Evolutionary conservation across 2,329 filamentous ascomycete genomes (phyloP), one percentile per base, ranked within the genome.

Genomic region (Penicillium sp.): DNA sequence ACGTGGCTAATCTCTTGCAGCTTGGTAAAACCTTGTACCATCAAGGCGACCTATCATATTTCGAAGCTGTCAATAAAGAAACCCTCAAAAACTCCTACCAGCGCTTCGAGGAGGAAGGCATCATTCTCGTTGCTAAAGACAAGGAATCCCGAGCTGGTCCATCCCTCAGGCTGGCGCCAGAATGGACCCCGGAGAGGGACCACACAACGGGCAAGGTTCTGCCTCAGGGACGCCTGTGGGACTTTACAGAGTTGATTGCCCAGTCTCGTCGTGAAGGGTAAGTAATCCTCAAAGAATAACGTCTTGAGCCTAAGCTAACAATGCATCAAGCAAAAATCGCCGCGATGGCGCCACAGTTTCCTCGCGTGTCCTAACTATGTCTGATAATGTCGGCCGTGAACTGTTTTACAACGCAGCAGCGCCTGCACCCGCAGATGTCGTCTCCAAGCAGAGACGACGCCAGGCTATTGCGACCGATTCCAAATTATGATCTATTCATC

Each of bases 61-160:
- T 96, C 62, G 94, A 99, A 74, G 92, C 94, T 2, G 93, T 99
- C 59, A 99, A 99, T 78, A 96, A 96, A 65, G 93, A 99, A 72
- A 95, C 92, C 0, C 82, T 99, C 51, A 95, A 94, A 68, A 99
- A 99, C 71, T 88, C 92, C 0, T 96, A 93, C 72, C 81, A 84
- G 34, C 85, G 90, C 15, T 95, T 95, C 65, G 86, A 92, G 62
- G 90, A 96, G 66, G 93, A 97, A 64, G 89, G 91, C 8, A 95
- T 97, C 58, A 80, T 97, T 51, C 76, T 89, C 42, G 81, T 92
- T 0, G 80, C 88, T 28, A 89, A 88, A 63, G 75, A 73, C 49
- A 87, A 85, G 62, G 86, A 87, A 41, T 58, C 67, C 5, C 67
- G 67, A 9, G 57, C 61, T 15, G 57, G 69, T 2, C 57, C 72